Evolutionary conservation across 2,329 filamentous ascomycete genomes (phyloP).

Genomic region (Drechslerella stenobrocha): DNA sequence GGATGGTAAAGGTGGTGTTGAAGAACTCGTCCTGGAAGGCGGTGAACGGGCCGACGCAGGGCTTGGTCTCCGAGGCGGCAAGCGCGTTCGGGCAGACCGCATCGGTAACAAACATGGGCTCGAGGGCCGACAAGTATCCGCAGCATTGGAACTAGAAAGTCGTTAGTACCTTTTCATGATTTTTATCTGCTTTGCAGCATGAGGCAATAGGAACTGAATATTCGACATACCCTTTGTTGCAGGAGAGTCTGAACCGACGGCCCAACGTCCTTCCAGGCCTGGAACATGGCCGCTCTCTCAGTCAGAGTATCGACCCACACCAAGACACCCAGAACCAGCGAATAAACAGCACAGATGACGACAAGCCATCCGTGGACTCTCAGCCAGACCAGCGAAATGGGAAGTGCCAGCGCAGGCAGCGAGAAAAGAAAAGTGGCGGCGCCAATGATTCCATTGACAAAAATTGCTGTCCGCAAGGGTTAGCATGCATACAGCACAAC

Average conservation of each 20-base stretch:
- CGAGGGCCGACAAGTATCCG: slow-evolving; percentile 68
- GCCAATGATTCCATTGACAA: slow-evolving; percentile 72
- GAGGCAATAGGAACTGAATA: not conserved
- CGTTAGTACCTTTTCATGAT: not conserved
- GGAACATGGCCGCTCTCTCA: slow-evolving; percentile 66
- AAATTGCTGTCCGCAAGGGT: slow-evolving; percentile 63
- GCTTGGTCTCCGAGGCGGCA: slow-evolving; percentile 69
- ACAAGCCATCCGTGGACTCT: slow-evolving; percentile 70
- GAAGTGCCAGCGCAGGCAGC: slow-evolving; percentile 71
- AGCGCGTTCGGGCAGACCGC: slow-evolving; percentile 69
- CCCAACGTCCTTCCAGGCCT: slow-evolving; percentile 65
- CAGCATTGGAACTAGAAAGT: slow-evolving; percentile 72
- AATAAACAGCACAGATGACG: slow-evolving; percentile 66
- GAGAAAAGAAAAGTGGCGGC: slow-evolving; percentile 71
- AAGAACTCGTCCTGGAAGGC: slow-evolving; percentile 71
- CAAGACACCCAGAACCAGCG: slow-evolving; percentile 66
- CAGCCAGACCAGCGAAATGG: slow-evolving; percentile 68
- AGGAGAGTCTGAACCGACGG: slow-evolving; percentile 67
- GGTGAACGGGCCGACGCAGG: slow-evolving; percentile 70
- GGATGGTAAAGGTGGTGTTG: slow-evolving; percentile 74
- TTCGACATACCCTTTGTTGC: slow-evolving; percentile 66
- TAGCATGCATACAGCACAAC: too few species aligned
- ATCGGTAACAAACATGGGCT: slow-evolving; percentile 72
- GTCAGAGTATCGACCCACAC: slow-evolving; percentile 75
- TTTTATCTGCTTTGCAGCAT: slow-evolving; percentile 3